Conservation (phyloP, 805 yeast genomes). For the Lachancea meyersii region DNA sequence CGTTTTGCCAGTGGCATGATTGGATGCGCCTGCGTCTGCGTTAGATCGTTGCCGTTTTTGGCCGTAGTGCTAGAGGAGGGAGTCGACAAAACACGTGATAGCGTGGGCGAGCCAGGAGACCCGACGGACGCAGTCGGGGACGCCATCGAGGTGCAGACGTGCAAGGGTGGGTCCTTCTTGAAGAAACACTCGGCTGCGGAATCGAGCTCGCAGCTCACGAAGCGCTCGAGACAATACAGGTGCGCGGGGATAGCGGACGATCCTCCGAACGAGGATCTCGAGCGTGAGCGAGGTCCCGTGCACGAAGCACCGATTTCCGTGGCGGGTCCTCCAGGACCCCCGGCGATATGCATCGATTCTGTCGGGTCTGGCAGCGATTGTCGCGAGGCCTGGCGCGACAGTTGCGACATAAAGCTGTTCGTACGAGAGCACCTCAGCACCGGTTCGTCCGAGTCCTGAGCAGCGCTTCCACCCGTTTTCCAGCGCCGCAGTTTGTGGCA, state of each 20-base stretch:
- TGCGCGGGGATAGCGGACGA: slow-evolving; percentile 23
- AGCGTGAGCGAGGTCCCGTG: slow-evolving; percentile 6
- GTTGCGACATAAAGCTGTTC: slow-evolving; percentile 9
- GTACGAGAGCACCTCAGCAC: slow-evolving; percentile 12
- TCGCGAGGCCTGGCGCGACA: slow-evolving; percentile 12
- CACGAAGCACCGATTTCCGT: slow-evolving; percentile 1
- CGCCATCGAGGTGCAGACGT: neutral
- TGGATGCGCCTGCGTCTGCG: neutral
- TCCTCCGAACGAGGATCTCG: slow-evolving; percentile 17
- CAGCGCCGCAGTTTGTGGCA: slow-evolving; percentile 8
- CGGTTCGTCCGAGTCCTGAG: slow-evolving; percentile 6
- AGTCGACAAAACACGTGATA: slow-evolving; percentile 1
- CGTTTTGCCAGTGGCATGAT: slow-evolving; percentile 1
- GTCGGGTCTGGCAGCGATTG: slow-evolving; percentile 8
- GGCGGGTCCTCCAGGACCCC: neutral
- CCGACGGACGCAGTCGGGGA: slow-evolving; percentile 5
- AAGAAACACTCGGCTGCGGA: slow-evolving; percentile 12
- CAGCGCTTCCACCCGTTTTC: slow-evolving; percentile 3
- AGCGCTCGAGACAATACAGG: slow-evolving; percentile 26
- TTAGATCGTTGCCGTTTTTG: neutral
- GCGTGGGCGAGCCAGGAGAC: slow-evolving; percentile 2
- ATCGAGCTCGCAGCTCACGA: slow-evolving; percentile 26
- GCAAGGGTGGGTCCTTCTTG: neutral
- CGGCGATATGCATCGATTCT: slow-evolving; percentile 6
- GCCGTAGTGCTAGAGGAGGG: slow-evolving; percentile 1